Evolutionary conservation across 2,329 filamentous ascomycete genomes (phyloP).

Genomic region (Ophiocordyceps camponoti-saundersi): DNA sequence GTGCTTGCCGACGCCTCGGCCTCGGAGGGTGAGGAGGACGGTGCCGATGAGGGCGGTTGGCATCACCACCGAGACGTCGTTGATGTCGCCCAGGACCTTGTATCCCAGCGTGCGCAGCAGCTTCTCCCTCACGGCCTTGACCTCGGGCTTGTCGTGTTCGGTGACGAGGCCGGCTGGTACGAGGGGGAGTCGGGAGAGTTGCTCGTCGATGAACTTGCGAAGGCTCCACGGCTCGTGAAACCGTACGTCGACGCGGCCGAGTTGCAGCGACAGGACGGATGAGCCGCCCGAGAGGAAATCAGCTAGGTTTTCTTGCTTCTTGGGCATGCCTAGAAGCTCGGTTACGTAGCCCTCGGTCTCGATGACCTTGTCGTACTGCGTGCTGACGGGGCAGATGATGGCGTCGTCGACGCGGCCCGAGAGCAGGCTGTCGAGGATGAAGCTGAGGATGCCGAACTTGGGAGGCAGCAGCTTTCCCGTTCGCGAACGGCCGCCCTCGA

Average conservation of each 20-base stretch:
- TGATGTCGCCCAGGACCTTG: conserved; percentile 85
- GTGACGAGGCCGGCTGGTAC: conserved; percentile 25
- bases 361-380: conserved; percentile 97
- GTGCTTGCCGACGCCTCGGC: conserved; percentile 73
- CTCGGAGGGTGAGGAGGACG: conserved; percentile 75
- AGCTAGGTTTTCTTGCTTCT: conserved; percentile 83
- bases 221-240: conserved; percentile 96
- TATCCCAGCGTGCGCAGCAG: conserved; percentile 79
- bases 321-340: conserved; percentile 83
- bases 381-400: conserved; percentile 88
- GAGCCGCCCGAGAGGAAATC: conserved; percentile 77
- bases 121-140: conserved; percentile 44
- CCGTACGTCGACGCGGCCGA: conserved; percentile 84
- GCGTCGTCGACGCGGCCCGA: conserved; percentile 79
- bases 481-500: conserved; percentile 82
- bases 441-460: conserved; percentile 89
- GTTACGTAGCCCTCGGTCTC: conserved; percentile 95
- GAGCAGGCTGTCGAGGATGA: conserved; percentile 77
- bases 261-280: conserved; percentile 71
- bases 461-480: conserved; percentile 88
- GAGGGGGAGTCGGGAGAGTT: conserved; percentile 39
- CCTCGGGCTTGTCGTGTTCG: conserved; percentile 27
- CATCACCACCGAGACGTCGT: conserved; percentile 93
- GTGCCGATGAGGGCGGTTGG: conserved; percentile 92
- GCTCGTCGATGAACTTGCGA: conserved; percentile 61